Conservation (phyloP, 1,139 yeast genomes). For the Blastobotrys ciferrii region DNA sequence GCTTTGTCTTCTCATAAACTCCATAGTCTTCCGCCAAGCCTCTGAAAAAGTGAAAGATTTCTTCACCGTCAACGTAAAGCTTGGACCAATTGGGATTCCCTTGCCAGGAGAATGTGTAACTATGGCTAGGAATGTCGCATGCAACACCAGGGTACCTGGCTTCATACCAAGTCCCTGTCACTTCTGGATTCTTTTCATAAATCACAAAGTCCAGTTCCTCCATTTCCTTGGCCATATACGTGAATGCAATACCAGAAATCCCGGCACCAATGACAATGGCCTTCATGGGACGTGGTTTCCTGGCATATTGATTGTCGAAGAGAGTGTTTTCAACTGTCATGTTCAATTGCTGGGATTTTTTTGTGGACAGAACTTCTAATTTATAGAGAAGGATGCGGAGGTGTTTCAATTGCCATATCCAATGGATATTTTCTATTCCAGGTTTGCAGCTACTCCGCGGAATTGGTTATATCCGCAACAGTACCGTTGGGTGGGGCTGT, state of each 20-base stretch:
- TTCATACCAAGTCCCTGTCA: conserved; percentile 57
- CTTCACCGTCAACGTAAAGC: conserved; percentile 46
- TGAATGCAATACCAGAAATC: conserved; percentile 35
- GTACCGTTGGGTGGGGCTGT: no score
- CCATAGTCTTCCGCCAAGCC: conserved; percentile 41
- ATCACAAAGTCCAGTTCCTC: conserved; percentile 23
- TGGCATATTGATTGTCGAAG: not conserved
- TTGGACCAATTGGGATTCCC: conserved; percentile 40
- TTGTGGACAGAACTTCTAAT: no score
- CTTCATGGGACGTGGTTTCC: conserved; percentile 1
- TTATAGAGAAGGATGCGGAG: no score
- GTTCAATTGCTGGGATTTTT: no score
- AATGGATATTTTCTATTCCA: no score
- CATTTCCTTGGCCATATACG: conserved; percentile 19
- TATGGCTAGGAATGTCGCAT: conserved; percentile 53
- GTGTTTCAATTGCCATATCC: no score
- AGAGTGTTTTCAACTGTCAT: not conserved
- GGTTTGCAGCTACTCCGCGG: no score
- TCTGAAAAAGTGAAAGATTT: conserved; percentile 47
- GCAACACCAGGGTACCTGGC: conserved; percentile 49
- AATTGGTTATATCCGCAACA: no score
- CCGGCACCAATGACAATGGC: conserved; percentile 40
- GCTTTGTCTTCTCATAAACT: conserved; percentile 35
- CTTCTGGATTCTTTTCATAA: conserved; percentile 46
- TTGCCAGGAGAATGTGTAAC: conserved; percentile 44